These are phyloP conservation scores for Ophiostoma tasmaniense DNA, from an alignment of 2,329 filamentous ascomycete species.

Conservation along the genomic window DNA sequence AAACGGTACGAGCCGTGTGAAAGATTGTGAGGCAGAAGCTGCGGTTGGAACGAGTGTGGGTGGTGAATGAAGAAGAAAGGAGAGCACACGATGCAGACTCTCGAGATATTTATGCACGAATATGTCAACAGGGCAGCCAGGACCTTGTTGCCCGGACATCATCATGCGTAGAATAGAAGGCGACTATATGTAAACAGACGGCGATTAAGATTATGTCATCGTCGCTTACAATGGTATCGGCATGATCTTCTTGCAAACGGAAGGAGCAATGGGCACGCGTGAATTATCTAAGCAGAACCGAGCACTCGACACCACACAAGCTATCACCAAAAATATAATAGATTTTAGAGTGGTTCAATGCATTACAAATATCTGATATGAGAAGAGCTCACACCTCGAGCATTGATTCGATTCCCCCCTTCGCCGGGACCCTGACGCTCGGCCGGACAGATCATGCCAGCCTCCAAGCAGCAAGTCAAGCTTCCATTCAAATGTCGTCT, in stretches of 20 bases:
- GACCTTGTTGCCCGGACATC: background rate
- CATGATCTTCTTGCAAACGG: background rate
- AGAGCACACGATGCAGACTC: background rate
- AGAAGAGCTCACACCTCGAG: no score
- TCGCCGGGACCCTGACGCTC: no score
- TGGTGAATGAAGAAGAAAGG: background rate
- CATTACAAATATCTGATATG: no score
- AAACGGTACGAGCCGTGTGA: background rate
- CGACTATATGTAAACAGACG: no score
- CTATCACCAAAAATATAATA: no score
- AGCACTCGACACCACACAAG: no score
- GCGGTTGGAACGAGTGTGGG: background rate
- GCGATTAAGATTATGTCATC: conserved; percentile 2
- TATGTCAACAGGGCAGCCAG: background rate
- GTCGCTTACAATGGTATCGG: background rate
- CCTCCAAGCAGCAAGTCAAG: no score
- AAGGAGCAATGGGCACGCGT: background rate
- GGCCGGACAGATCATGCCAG: no score
- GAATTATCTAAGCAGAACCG: background rate
- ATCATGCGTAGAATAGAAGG: background rate
- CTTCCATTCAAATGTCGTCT: no score
- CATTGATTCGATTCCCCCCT: no score
- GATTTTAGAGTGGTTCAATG: no score
- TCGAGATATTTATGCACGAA: background rate
- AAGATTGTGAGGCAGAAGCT: background rate